phyloP scores from a whole-genome alignment of 352 stramenopile species.

The Phytophthora idaei region DNA sequence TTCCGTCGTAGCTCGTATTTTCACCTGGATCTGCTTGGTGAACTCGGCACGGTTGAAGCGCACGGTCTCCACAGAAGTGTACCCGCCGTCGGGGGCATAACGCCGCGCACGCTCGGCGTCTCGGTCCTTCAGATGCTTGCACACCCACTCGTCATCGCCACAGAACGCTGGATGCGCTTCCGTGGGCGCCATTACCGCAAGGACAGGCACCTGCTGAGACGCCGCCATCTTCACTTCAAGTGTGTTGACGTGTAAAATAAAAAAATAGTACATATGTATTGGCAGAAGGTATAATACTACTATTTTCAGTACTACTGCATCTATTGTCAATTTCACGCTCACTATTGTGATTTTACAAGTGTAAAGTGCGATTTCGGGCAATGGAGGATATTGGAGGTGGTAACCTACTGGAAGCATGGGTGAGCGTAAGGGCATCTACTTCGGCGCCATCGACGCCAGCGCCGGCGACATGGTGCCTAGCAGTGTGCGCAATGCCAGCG shows the following conservation, averaged over 20 bases:
- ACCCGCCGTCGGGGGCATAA: conserved; percentile 37
- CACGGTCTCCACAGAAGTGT: conserved; percentile 40
- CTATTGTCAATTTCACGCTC: neutral
- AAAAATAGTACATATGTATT: too few species aligned
- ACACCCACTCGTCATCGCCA: conserved; percentile 65
- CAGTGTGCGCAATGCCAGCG: conserved; percentile 34
- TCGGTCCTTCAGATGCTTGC: conserved; percentile 40
- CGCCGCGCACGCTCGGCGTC: conserved; percentile 44
- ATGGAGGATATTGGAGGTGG: neutral
- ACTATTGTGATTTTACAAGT: neutral
- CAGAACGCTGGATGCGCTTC: conserved; percentile 33
- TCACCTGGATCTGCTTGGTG: conserved; percentile 57
- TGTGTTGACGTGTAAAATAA: conserved; percentile 14
- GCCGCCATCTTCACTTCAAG: conserved; percentile 21
- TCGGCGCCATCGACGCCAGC: conserved; percentile 63
- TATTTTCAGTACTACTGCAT: too few species aligned
- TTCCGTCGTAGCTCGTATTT: neutral
- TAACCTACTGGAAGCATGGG: conserved; percentile 37
- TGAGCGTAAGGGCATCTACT: conserved; percentile 86
- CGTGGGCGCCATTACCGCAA: neutral
- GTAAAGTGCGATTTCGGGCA: too few species aligned
- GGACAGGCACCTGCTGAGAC: conserved; percentile 2
- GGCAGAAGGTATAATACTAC: too few species aligned
- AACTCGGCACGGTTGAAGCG: conserved; percentile 70
- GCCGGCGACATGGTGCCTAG: conserved; percentile 47